Evolutionary conservation across 495 filamentous ascomycete genomes (phyloP), one percentile per base, ranked within the genome.

Genomic region (Penicillium subrubescens): DNA sequence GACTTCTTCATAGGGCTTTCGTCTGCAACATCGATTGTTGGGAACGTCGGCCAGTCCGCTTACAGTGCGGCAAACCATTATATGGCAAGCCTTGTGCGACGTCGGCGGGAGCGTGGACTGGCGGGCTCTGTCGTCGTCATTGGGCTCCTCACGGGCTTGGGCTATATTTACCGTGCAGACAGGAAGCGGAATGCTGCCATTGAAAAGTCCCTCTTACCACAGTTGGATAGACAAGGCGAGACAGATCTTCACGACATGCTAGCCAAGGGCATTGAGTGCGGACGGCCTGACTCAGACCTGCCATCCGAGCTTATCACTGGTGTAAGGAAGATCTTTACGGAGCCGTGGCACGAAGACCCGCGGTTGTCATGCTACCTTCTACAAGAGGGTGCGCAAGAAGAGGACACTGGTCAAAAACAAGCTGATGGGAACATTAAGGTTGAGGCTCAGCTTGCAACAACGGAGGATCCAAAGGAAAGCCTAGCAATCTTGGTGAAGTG

Each of bases 191-290:
- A 8, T n/a, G 10, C 0, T n/a, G 7, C 35, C 21, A 19, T 21
- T 10, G 29, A 17, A 31, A 14, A 51, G 11, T 63, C 60, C 2
- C 10, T 48, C 8, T 11, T 35, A 8, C 33, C 33, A 11, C 33
- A 11, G 33, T 35, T 35, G 7, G 33, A 35, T 11, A 48, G 43
- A 15, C 43, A 48, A 15, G 8, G 12, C 12, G 86, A 89, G 67
- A 73, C 72, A 6, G 84, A 88, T 55, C 69, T 87, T 27, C 84
- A 86, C 43, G 76, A 84, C 48, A 12, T 65, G 0, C 69, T 76
- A 8, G 65, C 69, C 0, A 67, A 76, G 41, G 65, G 65, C 5
- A 62, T 76, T n/a, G 14, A 60, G 5, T 21, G 53, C 12, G 67
- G 67, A 39, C 23, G 50, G 0, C 57, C 61, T 33, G 58, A 14